Base-by-base conservation (phyloP, 2,329 filamentous ascomycete genomes). In the Parascedosporium putredinis region DNA sequence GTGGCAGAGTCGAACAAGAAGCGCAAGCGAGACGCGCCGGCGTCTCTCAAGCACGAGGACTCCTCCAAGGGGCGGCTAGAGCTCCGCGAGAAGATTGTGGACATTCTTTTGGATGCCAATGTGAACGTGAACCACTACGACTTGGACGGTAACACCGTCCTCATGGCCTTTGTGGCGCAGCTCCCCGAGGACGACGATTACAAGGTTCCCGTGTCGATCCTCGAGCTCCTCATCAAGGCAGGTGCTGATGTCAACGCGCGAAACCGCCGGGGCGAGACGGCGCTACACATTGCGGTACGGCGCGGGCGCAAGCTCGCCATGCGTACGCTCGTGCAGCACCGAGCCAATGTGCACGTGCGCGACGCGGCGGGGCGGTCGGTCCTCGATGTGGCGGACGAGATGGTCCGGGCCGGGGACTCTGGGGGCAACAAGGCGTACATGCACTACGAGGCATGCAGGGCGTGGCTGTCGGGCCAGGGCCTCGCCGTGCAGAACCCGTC, bases 111-210 rank as follows among this genome's bases (percentile, higher is more conserved):
- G 1, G 9, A 50, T 1, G 60, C 63, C 1, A 59, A 63, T 1
- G 70, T 76, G 9, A 68, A 76, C 50, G 64, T 69, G 4, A 76
- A 79, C 55, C 73, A 77, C 50, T 75, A 78, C 59, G 73, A 78
- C 60, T 58, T 57, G 3, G 54, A 62, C 16, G 77, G 77, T 33
- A 69, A 72, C 56, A 79, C 77, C 0, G 73, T 75, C 1, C 67
- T 81, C 12, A 79, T 79, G 70, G 65, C 72, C 0, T 80, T 80
- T 55, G 69, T 72, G 9, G 64, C 68, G 0, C 66, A 76, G 46
- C 66, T 75, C 1, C 66, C 70, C 2, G 72, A 73, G 54, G 71
- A 76, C 20, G 71, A 75, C 22, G 71, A 75, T 54, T 71, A 76
- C 56, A 71, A 66, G 55, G 55, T 62, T 16, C 69, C 75, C 1